Evolutionary conservation across 768 basidiomycete species (phyloP).

Genomic region (Termitomyces sp.): DNA sequence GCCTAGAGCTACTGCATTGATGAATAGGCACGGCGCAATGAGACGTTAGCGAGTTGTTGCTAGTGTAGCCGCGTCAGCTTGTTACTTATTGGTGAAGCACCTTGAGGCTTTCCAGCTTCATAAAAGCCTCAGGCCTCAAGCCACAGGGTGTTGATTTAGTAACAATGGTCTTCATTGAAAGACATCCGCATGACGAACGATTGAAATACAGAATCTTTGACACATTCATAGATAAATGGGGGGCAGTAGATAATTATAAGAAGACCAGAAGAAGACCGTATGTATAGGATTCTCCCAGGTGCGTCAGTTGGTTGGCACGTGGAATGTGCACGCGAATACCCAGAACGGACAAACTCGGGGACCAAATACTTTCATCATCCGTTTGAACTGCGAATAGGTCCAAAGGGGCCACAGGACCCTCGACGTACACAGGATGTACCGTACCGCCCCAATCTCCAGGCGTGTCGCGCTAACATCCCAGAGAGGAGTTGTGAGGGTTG

Average conservation of each 20-base stretch:
- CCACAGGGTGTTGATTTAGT: not conserved
- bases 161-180: not conserved
- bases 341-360: slow-evolving; percentile 34
- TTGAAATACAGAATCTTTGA: not conserved
- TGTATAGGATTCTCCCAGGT: not conserved
- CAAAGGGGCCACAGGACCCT: slow-evolving; percentile 15
- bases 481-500: slow-evolving; percentile 43
- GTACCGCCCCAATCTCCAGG: slow-evolving; percentile 51
- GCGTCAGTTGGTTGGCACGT: not conserved
- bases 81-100: not conserved
- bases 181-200: not conserved
- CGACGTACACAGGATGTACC: slow-evolving; percentile 39
- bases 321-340: not conserved
- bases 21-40: not conserved
- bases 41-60: not conserved
- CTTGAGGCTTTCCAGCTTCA: too few relatives aligned
- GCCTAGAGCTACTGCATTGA: not conserved
- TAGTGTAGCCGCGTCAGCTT: too few relatives aligned
- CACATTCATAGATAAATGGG: not conserved
- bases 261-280: not conserved
- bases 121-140: too few relatives aligned
- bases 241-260: not conserved
- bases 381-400: slow-evolving; percentile 5
- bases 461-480: slow-evolving; percentile 40
- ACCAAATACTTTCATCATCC: slow-evolving; percentile 18